Conservation (phyloP, 1,139 yeast species). For the Geotrichum bryndzae region DNA sequence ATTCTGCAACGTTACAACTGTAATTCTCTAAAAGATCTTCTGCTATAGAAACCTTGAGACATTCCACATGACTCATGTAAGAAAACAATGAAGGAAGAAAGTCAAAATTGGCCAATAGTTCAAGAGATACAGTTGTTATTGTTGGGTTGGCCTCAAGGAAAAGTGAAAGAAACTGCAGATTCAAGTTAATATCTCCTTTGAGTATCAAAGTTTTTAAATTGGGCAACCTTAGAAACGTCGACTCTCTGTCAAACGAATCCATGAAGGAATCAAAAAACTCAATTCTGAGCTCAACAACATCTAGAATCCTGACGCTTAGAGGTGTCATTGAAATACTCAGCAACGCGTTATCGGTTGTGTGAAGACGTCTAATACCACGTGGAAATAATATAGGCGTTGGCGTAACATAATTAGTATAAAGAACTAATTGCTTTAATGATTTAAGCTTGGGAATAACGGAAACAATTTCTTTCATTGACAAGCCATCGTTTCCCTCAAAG, state of each 20-base stretch:
- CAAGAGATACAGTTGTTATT: not conserved
- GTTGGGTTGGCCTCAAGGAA: not conserved
- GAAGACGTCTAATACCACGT: not conserved
- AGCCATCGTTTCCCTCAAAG: not conserved
- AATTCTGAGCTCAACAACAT: not conserved
- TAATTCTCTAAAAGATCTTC: not conserved
- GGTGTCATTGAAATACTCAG: not conserved
- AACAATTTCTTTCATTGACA: not conserved
- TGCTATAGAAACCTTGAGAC: not conserved
- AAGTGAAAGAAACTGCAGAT: not conserved
- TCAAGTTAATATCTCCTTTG: not conserved
- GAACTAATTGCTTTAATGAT: not conserved
- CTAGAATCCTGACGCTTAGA: not conserved
- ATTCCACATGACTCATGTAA: not conserved
- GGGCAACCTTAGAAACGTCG: not conserved
- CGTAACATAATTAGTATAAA: not conserved
- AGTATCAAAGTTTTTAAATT: not conserved
- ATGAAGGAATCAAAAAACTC: not conserved
- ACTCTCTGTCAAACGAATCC: not conserved
- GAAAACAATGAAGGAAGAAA: not conserved
- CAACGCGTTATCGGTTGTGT: not conserved
- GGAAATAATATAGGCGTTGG: not conserved
- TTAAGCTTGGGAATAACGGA: not conserved
- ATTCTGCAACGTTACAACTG: not conserved
- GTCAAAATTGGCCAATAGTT: not conserved